phyloP scores from a whole-genome alignment of 306 rosid genomes.

The barrel medic (Medicago truncatula) region DNA sequence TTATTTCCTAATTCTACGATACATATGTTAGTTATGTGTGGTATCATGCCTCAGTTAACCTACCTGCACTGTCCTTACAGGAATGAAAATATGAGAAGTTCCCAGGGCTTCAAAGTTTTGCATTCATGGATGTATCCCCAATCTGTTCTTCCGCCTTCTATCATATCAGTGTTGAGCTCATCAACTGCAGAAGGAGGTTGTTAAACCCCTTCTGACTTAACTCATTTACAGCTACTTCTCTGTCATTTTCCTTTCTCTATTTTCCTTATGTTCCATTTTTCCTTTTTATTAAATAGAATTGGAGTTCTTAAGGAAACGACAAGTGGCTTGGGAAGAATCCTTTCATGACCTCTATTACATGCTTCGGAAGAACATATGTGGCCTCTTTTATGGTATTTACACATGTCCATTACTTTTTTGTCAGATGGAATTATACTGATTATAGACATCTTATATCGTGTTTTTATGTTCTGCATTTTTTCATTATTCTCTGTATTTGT shows the following conservation, averaged over 20 bases:
- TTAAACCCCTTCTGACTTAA: conserved; percentile 25
- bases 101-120: conserved; percentile 50
- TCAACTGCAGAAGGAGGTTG: conserved; percentile 71
- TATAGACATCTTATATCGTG: conserved; percentile 14
- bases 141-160: conserved; percentile 74
- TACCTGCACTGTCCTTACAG: conserved; percentile 44
- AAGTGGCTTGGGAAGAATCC: conserved; percentile 83
- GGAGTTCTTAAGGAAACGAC: conserved; percentile 81
- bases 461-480: conserved; percentile 2
- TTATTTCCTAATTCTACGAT: conserved; percentile 44
- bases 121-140: conserved; percentile 98
- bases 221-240: conserved; percentile 10
- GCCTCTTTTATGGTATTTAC: conserved; percentile 84
- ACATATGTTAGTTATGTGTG: conserved; percentile 52
- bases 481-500: conserved; percentile 27
- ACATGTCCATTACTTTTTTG: conserved; percentile 26
- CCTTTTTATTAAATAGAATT: conserved; percentile 59
- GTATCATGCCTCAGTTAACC: conserved; percentile 52
- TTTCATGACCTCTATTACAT: conserved; percentile 86
- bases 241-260: conserved; percentile 20
- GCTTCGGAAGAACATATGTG: conserved; percentile 78
- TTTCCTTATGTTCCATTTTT: conserved; percentile 24
- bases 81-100: conserved; percentile 53
- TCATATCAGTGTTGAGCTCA: conserved; percentile 75
- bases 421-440: not conserved